Conservation (phyloP, 176 grass and related monocot species). For the Bothriochloa decipiens region DNA sequence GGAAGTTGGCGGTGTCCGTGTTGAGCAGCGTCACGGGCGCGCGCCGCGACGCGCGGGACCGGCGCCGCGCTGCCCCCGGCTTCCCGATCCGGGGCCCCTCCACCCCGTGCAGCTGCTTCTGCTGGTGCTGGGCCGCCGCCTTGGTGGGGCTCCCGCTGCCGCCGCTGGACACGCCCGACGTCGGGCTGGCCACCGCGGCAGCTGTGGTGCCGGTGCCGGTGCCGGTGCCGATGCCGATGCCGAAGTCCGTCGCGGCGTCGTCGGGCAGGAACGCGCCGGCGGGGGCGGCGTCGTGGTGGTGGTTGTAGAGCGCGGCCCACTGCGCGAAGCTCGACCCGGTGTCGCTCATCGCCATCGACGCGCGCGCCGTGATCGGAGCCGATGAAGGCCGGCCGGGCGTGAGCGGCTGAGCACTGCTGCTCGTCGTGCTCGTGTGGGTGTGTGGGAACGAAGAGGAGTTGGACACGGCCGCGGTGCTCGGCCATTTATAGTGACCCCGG, state of each 20-base stretch:
- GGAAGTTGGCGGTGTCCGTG: conserved; percentile 89
- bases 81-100: conserved; percentile 58
- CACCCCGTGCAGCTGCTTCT: neutral
- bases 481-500: conserved; percentile 38
- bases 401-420: neutral
- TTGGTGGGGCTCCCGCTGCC: conserved; percentile 31
- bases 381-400: neutral
- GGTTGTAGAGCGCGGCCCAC: conserved; percentile 50
- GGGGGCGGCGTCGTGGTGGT: neutral
- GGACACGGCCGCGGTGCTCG: neutral
- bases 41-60: conserved; percentile 69
- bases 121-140: neutral
- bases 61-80: conserved; percentile 36
- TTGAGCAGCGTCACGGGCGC: conserved; percentile 90
- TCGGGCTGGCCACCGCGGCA: conserved; percentile 19
- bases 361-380: neutral
- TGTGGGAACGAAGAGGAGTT: conserved; percentile 4
- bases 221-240: too few relatives aligned
- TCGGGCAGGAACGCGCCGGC: neutral
- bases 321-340: conserved; percentile 51
- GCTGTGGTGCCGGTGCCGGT: neutral
- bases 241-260: neutral
- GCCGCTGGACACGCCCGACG: conserved; percentile 15
- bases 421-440: neutral
- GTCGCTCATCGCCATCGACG: conserved; percentile 64